Base-by-base conservation (phyloP, 768 basidiomycete species). In the Leccinum broughii region DNA sequence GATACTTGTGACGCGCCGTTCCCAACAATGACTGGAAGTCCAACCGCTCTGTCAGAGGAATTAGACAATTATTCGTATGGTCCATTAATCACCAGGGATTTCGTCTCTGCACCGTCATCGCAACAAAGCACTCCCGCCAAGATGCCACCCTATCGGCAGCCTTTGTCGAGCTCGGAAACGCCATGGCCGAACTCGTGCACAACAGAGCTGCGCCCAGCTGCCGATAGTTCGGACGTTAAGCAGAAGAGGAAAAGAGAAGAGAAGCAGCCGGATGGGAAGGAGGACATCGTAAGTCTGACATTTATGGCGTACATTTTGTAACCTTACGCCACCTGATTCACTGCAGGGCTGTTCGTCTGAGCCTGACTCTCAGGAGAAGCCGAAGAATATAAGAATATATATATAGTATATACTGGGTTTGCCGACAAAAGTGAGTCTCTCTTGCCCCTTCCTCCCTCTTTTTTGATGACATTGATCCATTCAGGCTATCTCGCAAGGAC, bases 401-500 rank as follows among this genome's bases (percentile, higher is more conserved):
- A 28, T 9, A 4, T n/a, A 41, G 30, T 9, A 41, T 9, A n/a
- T 44, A n/a, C 15, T 0, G n/a, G 41, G n/a, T 44, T n/a, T 44
- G 41, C n/a, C 4, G n/a, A n/a, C 7, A 10, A 4, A 4, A 0
- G 41, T n/a, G 9, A 44, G n/a, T 44, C n/a, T 44, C 39, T 26
- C 39, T n/a, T 22, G 9, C 15, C 22, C 9, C 14, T 4, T 11
- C 6, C 5, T 46, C n/a, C 6, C 4, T 11, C 20, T 3, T 4
- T 39, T 50, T 39, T 22, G 3, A 34, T 66, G 3, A 65, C 3
- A 17, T 15, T 3, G n/a, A 14, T 57, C 14, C 8, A 13, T 48
- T 14, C 24, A 64, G 64, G 5, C 11, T 49, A 1, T 62, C 64
- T 15, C 51, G 56, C 10, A 66, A 20, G 26, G 64, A 64, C 14